Conservation (phyloP, 208 protist genomes). For the Acanthamoeba royreba region DNA sequence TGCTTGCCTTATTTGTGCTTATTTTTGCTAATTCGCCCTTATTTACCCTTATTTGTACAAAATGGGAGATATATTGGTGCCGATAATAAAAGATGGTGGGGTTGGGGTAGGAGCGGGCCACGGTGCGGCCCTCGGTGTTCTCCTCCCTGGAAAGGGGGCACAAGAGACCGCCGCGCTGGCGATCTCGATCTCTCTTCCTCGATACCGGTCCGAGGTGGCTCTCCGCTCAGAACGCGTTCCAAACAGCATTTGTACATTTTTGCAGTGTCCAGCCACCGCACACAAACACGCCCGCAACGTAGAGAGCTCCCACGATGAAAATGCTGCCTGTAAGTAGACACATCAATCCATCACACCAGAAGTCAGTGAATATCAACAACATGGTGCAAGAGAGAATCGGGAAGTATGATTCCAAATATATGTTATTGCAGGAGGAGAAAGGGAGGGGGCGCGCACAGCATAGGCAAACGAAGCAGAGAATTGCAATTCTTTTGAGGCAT, state of each 20-base stretch:
- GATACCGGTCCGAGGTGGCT: too few relatives aligned
- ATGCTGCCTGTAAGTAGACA: not conserved
- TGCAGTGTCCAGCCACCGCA: constrained; percentile 1
- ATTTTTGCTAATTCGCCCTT: too few relatives aligned
- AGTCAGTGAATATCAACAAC: not conserved
- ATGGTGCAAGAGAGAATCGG: not conserved
- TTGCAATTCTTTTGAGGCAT: constrained; percentile 9
- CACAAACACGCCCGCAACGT: not conserved
- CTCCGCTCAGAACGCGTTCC: constrained; percentile 30
- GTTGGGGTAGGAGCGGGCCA: too few relatives aligned
- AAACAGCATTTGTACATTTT: constrained; percentile 33
- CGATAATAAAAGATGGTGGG: too few relatives aligned
- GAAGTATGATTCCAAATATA: not conserved
- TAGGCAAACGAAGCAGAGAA: not conserved
- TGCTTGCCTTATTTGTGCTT: too few relatives aligned
- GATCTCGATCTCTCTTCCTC: too few relatives aligned
- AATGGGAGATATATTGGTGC: too few relatives aligned
- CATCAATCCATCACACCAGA: not conserved
- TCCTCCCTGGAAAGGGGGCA: too few relatives aligned
- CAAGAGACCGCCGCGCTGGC: too few relatives aligned
- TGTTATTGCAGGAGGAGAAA: not conserved
- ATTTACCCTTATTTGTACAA: too few relatives aligned
- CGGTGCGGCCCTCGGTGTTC: too few relatives aligned
- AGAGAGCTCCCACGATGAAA: not conserved
- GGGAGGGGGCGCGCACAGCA: not conserved